Conservation (phyloP, 2,329 filamentous ascomycete genomes). For the Septoria petroselini region DNA sequence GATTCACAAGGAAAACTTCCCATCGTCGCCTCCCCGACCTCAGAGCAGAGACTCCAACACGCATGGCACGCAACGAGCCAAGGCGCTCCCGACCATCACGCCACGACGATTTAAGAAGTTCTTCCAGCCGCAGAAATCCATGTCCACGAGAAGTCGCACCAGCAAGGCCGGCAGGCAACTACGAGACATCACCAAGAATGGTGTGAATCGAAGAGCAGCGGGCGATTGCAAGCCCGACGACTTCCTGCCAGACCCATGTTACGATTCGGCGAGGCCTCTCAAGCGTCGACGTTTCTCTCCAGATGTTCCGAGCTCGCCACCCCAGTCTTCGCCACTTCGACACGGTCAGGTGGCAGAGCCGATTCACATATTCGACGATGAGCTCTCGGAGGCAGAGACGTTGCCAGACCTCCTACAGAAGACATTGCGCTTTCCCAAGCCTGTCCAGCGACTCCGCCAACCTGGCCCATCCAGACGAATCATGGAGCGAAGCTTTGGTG, state of each 20-base stretch:
- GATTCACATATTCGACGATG: slow-evolving; percentile 23
- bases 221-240: slow-evolving; percentile 18
- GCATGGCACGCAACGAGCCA: slow-evolving; percentile 40
- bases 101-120: slow-evolving; percentile 52
- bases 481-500: slow-evolving; percentile 49
- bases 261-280: slow-evolving; percentile 30
- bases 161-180: slow-evolving; percentile 47
- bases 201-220: slow-evolving; percentile 40
- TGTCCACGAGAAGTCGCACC: slow-evolving; percentile 29
- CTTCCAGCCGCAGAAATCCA: slow-evolving; percentile 48
- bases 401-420: slow-evolving; percentile 42
- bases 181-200: slow-evolving; percentile 50
- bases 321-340: slow-evolving; percentile 50
- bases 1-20: slow-evolving; percentile 36
- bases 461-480: slow-evolving; percentile 39
- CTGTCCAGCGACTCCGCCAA: slow-evolving; percentile 41
- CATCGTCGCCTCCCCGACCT: slow-evolving; percentile 31
- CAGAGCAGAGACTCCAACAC: slow-evolving; percentile 15
- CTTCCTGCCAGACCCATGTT: slow-evolving; percentile 19
- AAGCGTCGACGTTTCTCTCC: slow-evolving; percentile 33
- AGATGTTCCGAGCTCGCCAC: slow-evolving; percentile 47
- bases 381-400: slow-evolving; percentile 37
- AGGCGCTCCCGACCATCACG: slow-evolving; percentile 50
- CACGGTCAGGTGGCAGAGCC: slow-evolving; percentile 33
- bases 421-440: slow-evolving; percentile 44